Base-by-base conservation (phyloP, 768 basidiomycete species). In the Tylopilus vinaceipallidus region DNA sequence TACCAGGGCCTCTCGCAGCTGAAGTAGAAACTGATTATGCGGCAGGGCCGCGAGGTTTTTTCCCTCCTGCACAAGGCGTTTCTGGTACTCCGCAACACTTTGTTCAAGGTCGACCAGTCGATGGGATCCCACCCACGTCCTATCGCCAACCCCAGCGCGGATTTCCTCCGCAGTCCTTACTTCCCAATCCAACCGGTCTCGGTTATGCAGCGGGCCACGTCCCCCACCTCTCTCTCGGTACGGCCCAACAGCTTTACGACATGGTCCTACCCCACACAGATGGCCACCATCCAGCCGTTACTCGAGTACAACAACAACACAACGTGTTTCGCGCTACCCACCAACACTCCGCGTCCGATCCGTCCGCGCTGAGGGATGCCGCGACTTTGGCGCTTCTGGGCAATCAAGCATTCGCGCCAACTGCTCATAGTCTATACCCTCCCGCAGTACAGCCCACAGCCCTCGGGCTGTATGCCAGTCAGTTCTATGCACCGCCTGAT, bases 291-390 rank as follows among this genome's bases (percentile, higher is more conserved):
- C 78, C 84, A 30, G 79, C 86, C 27, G 82, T 88, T 49, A 76
- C 81, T 43, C 87, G 87, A 56, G 81, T 88, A 42, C 88, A 91
- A 65, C 87, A 89, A 58, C 88, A 88, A 61, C 84, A 84, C 62
- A 83, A 82, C 57, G 77, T 77, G 38, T 90, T 86, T 72, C 84
- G 86, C 32, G 75, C 73, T 23, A 81, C 78, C 22, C 88, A 91
- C 65, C 89, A 91, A 54, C 88, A 91, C 67, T 91, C 88, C 30
- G 79, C 87, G 4, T 90, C 88, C 2, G 89, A 91, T 62, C 89
- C 88, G 4, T 86, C 88, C 29, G 78, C 82, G 9, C 73, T 90
- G 33, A 81, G 88, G 41, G 89, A 91, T 58, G 82, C 80, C 33
- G 76, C 83, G 29, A 66, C 83, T n/a, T 67, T 89, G 40, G 81